Evolutionary conservation across 495 filamentous ascomycete species (phyloP).

Genomic region (Monascus purpureus): DNA sequence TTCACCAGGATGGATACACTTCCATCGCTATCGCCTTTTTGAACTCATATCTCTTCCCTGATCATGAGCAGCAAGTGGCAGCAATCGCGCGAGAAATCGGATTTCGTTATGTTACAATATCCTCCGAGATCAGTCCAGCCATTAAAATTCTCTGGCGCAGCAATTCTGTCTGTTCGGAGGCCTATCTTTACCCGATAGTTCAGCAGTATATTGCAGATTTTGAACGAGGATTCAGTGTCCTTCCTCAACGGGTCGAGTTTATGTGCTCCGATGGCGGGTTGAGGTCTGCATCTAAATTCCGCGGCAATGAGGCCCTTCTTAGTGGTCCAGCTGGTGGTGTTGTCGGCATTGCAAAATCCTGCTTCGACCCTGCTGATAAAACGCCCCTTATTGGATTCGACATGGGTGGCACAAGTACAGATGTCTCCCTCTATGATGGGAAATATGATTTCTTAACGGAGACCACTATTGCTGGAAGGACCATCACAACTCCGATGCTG

Average conservation of each 20-base stretch:
- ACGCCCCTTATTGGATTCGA: conserved; percentile 94
- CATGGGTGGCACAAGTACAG: conserved; percentile 91
- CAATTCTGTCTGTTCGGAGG: conserved; percentile 87
- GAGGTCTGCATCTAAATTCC: conserved; percentile 41
- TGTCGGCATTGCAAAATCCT: conserved; percentile 88
- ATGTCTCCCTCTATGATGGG: conserved; percentile 87
- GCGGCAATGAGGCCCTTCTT: conserved; percentile 42
- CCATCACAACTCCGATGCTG: conserved; percentile 86
- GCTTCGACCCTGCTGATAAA: conserved; percentile 73
- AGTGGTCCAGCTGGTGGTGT: conserved; percentile 54
- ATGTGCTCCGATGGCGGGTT: conserved; percentile 45
- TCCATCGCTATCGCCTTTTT: conserved; percentile 39
- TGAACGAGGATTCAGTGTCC: conserved; percentile 41
- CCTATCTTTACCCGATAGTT: conserved; percentile 90
- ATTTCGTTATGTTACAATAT: conserved; percentile 43
- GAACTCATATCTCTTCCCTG: conserved; percentile 39
- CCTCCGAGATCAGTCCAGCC: conserved; percentile 70
- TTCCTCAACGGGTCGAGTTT: conserved; percentile 34
- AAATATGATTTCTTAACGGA: conserved; percentile 95
- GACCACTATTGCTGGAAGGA: conserved; percentile 88
- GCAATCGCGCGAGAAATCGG: conserved; percentile 33
- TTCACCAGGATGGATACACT: conserved; percentile 31
- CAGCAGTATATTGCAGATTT: conserved; percentile 92
- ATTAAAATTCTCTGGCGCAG: conserved; percentile 61
- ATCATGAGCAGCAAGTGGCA: conserved; percentile 37